phyloP scores from a whole-genome alignment of 176 grass and related monocot species.

The Avena eriantha region DNA sequence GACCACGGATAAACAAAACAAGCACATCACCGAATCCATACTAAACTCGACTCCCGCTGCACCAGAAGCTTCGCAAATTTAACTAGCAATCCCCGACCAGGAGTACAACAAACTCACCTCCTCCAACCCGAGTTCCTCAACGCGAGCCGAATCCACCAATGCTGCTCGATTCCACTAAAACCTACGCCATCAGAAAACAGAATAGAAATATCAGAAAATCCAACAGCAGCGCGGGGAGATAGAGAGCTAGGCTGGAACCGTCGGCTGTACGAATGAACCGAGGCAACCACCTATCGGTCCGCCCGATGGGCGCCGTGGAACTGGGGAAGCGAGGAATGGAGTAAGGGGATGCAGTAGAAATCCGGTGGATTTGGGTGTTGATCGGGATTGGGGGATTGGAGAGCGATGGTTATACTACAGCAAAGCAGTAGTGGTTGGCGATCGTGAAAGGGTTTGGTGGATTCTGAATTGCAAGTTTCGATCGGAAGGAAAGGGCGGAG shows the following conservation, averaged over 20 bases:
- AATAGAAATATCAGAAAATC: neutral
- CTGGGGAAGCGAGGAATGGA: neutral
- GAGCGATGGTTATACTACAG: conserved; percentile 25
- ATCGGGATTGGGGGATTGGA: neutral
- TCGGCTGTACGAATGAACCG: neutral
- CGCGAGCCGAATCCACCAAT: conserved; percentile 2
- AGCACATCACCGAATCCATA: neutral
- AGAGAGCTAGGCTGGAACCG: neutral
- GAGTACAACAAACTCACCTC: conserved; percentile 6
- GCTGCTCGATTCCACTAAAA: conserved; percentile 18
- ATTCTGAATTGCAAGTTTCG: conserved; percentile 45
- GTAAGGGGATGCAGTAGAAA: neutral
- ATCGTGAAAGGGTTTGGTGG: conserved; percentile 30
- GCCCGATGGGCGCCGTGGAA: neutral
- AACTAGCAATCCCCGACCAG: neutral
- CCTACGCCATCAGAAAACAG: neutral
- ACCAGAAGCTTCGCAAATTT: neutral
- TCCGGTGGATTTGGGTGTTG: neutral
- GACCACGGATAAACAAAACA: neutral
- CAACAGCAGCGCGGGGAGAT: too few relatives aligned
- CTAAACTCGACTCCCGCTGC: neutral
- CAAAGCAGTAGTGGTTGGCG: conserved; percentile 34
- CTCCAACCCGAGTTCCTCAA: too few relatives aligned
- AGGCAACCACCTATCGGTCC: conserved; percentile 19
- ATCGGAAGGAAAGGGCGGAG: conserved; percentile 34